These are phyloP conservation scores for Talaromyces pinophilus DNA, from an alignment of 2,329 filamentous ascomycete genomes.

Conservation along the genomic window DNA sequence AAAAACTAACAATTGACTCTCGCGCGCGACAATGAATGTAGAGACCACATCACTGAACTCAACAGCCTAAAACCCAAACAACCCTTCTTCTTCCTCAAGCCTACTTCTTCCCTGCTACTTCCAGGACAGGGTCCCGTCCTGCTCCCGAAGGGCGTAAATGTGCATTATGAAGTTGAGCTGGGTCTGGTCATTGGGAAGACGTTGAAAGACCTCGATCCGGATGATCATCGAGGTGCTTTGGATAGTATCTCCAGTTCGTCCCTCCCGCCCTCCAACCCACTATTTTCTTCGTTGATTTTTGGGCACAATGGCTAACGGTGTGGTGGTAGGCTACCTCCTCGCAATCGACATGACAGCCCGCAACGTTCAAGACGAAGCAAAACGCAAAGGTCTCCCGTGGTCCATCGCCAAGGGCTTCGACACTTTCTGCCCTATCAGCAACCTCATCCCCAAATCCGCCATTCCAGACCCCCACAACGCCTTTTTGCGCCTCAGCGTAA, in stretches of 20 bases:
- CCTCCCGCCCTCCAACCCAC: no score
- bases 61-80: slow-evolving; percentile 86
- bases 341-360: slow-evolving; percentile 97
- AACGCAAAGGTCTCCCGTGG: slow-evolving; percentile 96
- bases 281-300: no score
- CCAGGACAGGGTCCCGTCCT: slow-evolving; percentile 78
- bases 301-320: background rate
- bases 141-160: slow-evolving; percentile 75
- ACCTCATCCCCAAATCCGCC: slow-evolving; percentile 73
- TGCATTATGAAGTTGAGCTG: slow-evolving; percentile 96
- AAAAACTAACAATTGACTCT: slow-evolving; percentile 14
- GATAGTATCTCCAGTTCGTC: slow-evolving; percentile 75
- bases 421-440: slow-evolving; percentile 87
- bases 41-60: slow-evolving; percentile 91
- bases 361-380: slow-evolving; percentile 93
- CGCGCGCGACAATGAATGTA: slow-evolving; percentile 38
- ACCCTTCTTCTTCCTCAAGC: slow-evolving; percentile 99
- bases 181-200: slow-evolving; percentile 83
- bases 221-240: slow-evolving; percentile 73
- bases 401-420: slow-evolving; percentile 96
- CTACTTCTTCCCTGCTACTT: slow-evolving; percentile 78
- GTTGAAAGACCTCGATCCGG: slow-evolving; percentile 71
- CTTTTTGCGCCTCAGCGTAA: slow-evolving; percentile 64
- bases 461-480: slow-evolving; percentile 87
- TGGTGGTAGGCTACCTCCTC: slow-evolving; percentile 71